Conservation (phyloP, 139 green algal species). For the Coelastrella sp. region DNA sequence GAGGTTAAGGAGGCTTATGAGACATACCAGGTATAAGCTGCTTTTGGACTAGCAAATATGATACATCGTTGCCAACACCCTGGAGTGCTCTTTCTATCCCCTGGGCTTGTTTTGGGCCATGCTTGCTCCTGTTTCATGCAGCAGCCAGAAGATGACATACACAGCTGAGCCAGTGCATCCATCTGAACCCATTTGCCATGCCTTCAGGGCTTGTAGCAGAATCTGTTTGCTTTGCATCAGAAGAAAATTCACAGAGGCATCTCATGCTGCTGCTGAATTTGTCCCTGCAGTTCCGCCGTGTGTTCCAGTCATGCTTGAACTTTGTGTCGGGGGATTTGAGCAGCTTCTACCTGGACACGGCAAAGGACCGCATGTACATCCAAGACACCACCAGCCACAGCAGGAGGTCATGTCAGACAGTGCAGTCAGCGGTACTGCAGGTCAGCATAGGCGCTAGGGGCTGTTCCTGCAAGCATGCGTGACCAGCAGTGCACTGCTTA, state of each 20-base stretch:
- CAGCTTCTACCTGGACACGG: constrained; percentile 97
- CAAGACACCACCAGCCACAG: constrained; percentile 55
- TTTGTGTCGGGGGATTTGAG: constrained; percentile 92
- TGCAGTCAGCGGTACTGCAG: constrained; percentile 76
- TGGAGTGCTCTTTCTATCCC: no score
- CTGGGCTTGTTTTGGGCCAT: no score
- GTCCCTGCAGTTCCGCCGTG: constrained; percentile 79
- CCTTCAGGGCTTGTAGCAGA: no score
- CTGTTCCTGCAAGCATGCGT: background rate
- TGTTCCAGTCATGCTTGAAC: constrained; percentile 83
- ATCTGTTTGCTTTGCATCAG: no score
- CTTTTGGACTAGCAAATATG: background rate
- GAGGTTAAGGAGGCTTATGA: constrained; percentile 85
- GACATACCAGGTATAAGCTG: constrained; percentile 72
- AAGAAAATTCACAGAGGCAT: no score
- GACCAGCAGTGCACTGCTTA: no score
- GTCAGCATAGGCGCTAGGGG: background rate
- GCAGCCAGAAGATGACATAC: no score
- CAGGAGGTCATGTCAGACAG: constrained; percentile 89
- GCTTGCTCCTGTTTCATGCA: no score
- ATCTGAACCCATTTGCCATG: no score
- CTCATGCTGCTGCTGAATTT: constrained; percentile 44
- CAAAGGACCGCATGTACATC: constrained; percentile 96
- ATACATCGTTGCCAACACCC: background rate
- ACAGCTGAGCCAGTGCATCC: no score